Evolutionary conservation across 163 green algal genomes (phyloP), one percentile per base, ranked within the genome.

Genomic region (Prototheca wickerhamii): DNA sequence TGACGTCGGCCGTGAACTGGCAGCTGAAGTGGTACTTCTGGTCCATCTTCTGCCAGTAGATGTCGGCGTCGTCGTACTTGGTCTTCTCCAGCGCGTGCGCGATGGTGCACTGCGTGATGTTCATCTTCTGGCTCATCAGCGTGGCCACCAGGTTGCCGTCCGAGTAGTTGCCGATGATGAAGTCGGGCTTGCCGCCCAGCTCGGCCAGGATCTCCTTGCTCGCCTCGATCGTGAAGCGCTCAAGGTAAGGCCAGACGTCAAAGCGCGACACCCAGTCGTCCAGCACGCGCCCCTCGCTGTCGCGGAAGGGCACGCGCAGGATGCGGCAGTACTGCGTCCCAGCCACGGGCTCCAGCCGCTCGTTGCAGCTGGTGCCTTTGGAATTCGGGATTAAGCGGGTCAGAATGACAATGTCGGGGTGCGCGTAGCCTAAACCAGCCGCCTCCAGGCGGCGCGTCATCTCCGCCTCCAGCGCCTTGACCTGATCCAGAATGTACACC

Each of bases 401-500:
- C 17, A 94, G 69, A 12, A 93, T 73, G 23, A 92, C 50, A 61
- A 89, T 87, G 33, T 86, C 64, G 1, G 81, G 64, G 0, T 46
- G 5, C 28, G 74, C 52, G n/a, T 69, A 60, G 50, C 86, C 64
- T 12, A 94, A 49, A 1, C 87, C 87, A 31, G 78, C 65, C 31
- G 76, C 67, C 10, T 75, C 56, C 28, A 88, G 69, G 34, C 82
- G 71, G 28, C 50, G 55, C 35, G 63, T 25, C 70, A 94, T 79
- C 74, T 94, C 86, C n/a, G 43, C 30, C 76, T 94, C 87, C 60
- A 94, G 58, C 4, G 85, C 83, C 21, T 74, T 70, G 33, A 92
- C 85, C 62, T 91, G 83, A 68, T 94, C 86, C 57, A 94, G 70
- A n/a, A 94, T 91, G 78, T 94, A 94, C 30, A 94, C 87, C 50